Evolutionary conservation across 1,284 basidiomycete species (phyloP).

Genomic region (Rhodotorula mucilaginosa): DNA sequence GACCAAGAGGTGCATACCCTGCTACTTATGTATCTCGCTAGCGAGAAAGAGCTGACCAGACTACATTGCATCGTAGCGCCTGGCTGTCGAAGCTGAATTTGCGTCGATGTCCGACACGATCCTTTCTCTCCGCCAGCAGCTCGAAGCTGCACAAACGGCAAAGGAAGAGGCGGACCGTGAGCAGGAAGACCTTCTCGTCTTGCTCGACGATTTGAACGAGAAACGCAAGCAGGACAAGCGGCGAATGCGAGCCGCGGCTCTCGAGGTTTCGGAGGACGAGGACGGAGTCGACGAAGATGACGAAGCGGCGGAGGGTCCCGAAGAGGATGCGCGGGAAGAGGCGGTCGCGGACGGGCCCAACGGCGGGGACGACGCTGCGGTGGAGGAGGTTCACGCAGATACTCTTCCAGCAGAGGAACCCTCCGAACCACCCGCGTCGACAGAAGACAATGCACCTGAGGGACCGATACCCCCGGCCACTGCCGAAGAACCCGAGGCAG

Average conservation of each 20-base stretch:
- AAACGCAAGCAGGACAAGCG: slow-evolving; percentile 82
- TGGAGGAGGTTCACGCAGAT: no score
- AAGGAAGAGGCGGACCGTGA: slow-evolving; percentile 56
- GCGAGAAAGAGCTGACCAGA: neutral
- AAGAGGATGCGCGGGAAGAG: neutral
- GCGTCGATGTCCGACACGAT: slow-evolving; percentile 48
- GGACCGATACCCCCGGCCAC: neutral
- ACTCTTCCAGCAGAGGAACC: neutral
- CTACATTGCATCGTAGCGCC: slow-evolving; percentile 6
- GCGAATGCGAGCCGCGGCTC: slow-evolving; percentile 65
- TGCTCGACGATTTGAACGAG: slow-evolving; percentile 84
- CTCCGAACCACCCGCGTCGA: neutral
- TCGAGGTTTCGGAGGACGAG: slow-evolving; percentile 65
- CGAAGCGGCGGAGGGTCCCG: neutral
- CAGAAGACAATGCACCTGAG: neutral
- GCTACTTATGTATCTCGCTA: neutral
- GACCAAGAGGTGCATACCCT: slow-evolving; percentile 38
- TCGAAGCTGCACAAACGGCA: slow-evolving; percentile 33
- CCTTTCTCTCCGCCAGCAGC: slow-evolving; percentile 36
- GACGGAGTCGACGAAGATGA: slow-evolving; percentile 78
- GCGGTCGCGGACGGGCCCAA: neutral
- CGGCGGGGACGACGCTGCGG: neutral
- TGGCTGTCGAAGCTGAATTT: slow-evolving; percentile 43
- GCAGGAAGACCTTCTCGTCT: slow-evolving; percentile 68
- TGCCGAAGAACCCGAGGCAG: neutral